A percentile compares a stretch with the other conserved stretches of the same genome.
Evolutionary conservation across 108 stramenopile species (phyloP).

Genomic region (Pseudonitzschia delicatissima): DNA sequence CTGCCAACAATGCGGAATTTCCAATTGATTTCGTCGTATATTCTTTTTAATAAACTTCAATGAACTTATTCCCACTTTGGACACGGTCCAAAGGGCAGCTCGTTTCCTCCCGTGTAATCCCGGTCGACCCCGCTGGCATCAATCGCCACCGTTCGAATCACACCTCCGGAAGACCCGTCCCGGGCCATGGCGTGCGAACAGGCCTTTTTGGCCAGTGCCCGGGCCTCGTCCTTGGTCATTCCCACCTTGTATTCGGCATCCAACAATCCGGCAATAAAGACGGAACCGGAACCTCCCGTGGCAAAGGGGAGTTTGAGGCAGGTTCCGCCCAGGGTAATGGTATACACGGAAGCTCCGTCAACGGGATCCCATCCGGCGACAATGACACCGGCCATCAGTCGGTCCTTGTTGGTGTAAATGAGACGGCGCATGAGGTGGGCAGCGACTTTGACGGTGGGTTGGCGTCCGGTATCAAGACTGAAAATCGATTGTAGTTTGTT

Average conservation of each 20-base stretch:
- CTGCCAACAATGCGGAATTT: no score
- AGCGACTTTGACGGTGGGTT: constrained; percentile 88
- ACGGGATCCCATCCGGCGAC: constrained; percentile 96
- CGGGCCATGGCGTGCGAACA: constrained; percentile 97
- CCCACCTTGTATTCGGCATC: constrained; percentile 78
- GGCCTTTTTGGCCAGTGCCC: constrained; percentile 79
- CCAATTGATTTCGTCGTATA: no score
- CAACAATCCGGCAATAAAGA: constrained; percentile 90
- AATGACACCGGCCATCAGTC: constrained; percentile 94
- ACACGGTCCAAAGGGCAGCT: constrained; percentile 78
- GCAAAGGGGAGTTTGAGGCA: constrained; percentile 92
- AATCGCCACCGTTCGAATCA: constrained; percentile 89
- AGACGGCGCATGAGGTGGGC: constrained; percentile 82
- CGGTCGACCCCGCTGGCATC: constrained; percentile 64
- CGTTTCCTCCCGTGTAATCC: constrained; percentile 79
- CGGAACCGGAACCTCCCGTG: constrained; percentile 89
- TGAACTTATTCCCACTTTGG: background rate
- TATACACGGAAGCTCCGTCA: constrained; percentile 83
- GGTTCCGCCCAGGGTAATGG: constrained; percentile 92
- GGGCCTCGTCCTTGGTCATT: constrained; percentile 91
- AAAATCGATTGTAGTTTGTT: background rate
- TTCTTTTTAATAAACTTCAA: no score
- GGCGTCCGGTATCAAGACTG: constrained; percentile 86
- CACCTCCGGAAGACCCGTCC: constrained; percentile 95
- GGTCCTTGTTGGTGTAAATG: constrained; percentile 96